A percentile compares a stretch with the other conserved stretches of the same genome.
Conservation (phyloP, 441 rosid genomes). For the Populus hybrid region DNA sequence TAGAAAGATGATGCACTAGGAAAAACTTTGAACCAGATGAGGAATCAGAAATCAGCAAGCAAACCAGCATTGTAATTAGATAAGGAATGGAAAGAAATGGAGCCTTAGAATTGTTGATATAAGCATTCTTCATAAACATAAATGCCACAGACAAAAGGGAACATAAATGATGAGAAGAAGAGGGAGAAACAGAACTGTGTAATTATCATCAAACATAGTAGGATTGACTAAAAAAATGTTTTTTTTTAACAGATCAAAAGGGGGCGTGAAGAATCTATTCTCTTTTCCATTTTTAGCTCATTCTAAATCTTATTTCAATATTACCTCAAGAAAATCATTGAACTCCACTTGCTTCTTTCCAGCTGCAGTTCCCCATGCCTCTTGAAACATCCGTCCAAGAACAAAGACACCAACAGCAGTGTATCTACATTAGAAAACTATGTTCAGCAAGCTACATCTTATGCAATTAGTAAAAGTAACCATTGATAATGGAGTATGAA, state of each 20-base stretch:
- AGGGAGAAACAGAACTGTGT: not conserved
- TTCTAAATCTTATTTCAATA: constrained; percentile 12
- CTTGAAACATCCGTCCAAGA: constrained; percentile 78
- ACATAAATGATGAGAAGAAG: not conserved
- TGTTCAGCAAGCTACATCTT: constrained; percentile 10
- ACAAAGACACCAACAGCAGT: constrained; percentile 98
- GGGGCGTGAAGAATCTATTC: not conserved
- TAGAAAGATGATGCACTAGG: not conserved
- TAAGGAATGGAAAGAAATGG: not conserved
- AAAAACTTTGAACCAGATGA: not conserved
- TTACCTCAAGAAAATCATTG: constrained; percentile 87
- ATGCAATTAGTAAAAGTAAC: not conserved
- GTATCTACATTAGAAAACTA: constrained; percentile 45
- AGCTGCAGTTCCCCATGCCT: constrained; percentile 91
- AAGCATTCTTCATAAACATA: not conserved
- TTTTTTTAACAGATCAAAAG: not conserved
- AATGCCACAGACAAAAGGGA: not conserved
- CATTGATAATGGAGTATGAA: not conserved
- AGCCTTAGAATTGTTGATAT: not conserved
- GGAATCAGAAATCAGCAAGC: not conserved
- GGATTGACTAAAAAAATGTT: not conserved
- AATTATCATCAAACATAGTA: not conserved
- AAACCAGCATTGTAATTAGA: not conserved
- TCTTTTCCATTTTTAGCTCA: not conserved
- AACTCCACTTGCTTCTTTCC: constrained; percentile 63